These are phyloP conservation scores for Malus asiatica DNA, from an alignment of 306 rosid species.

Conservation along the genomic window DNA sequence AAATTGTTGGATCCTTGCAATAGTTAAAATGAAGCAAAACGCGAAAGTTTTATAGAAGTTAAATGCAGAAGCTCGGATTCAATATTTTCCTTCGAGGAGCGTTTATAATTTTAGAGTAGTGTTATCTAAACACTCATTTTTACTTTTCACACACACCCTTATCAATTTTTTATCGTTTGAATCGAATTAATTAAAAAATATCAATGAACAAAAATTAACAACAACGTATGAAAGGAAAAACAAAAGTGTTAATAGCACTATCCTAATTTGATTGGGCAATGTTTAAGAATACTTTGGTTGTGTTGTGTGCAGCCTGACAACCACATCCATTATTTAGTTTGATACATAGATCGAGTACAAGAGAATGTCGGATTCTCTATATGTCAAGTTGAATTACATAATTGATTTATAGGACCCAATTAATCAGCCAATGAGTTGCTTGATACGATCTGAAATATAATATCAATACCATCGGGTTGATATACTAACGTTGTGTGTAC, in stretches of 20 bases:
- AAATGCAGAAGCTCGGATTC: background rate
- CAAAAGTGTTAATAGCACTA: no score
- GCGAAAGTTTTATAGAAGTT: background rate
- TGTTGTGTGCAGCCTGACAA: background rate
- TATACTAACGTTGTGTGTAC: background rate
- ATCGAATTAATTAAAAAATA: no score
- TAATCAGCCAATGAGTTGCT: background rate
- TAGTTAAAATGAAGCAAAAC: background rate
- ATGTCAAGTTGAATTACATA: background rate
- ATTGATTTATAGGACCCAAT: background rate
- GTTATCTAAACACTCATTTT: no score
- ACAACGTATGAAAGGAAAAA: no score
- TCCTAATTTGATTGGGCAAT: background rate
- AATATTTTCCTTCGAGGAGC: background rate
- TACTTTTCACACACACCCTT: rapidly evolving
- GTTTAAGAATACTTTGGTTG: background rate
- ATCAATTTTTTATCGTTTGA: no score
- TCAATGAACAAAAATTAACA: no score
- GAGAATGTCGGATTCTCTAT: background rate
- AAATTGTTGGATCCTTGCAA: background rate
- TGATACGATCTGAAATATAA: background rate
- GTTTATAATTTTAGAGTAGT: no score
- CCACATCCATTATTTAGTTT: background rate
- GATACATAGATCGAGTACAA: background rate
- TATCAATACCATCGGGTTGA: background rate